These are phyloP conservation scores for Biscutella laevigata DNA, from an alignment of 441 rosid genomes.

Conservation along the genomic window DNA sequence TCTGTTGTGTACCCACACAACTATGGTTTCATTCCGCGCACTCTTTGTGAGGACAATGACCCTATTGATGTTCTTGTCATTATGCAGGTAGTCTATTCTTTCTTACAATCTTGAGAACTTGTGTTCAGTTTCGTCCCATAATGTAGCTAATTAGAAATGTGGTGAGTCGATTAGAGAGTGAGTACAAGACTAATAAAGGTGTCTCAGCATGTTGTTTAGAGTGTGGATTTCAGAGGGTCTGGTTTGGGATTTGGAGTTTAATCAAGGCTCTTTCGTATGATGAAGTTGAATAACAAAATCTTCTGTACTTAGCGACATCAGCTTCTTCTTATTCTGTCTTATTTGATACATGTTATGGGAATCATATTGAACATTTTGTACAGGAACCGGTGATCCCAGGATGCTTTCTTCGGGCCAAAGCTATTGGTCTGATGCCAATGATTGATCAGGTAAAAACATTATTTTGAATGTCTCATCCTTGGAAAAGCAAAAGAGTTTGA, in stretches of 20 bases:
- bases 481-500: not conserved
- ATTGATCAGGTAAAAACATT: constrained; percentile 57
- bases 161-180: not conserved
- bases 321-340: not conserved
- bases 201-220: not conserved
- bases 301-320: not conserved
- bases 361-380: constrained; percentile 2
- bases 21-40: constrained; percentile 95
- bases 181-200: not conserved
- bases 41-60: constrained; percentile 93
- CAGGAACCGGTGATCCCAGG: constrained; percentile 94
- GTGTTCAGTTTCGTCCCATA: no score
- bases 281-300: not conserved
- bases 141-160: not conserved
- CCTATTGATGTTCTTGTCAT: constrained; percentile 89
- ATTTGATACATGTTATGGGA: not conserved
- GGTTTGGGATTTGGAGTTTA: not conserved
- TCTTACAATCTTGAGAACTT: no score
- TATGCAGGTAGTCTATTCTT: constrained; percentile 67
- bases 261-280: not conserved
- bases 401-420: constrained; percentile 87
- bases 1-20: constrained; percentile 99
- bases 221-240: not conserved
- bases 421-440: constrained; percentile 98
- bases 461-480: constrained; percentile 14